phyloP scores from a whole-genome alignment of 768 basidiomycete genomes.

The Trichaptum fuscoviolaceum region DNA sequence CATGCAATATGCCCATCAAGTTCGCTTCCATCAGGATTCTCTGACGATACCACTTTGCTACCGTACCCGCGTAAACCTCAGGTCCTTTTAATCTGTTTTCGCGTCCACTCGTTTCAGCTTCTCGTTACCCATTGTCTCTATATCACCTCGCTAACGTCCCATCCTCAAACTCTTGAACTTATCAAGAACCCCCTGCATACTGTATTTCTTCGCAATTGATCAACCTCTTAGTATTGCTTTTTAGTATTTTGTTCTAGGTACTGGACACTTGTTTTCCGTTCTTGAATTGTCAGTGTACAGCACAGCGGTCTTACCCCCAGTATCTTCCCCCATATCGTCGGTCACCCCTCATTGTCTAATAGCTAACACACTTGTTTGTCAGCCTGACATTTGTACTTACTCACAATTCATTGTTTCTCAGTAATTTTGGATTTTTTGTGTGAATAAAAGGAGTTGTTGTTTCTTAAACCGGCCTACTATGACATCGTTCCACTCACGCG shows the following conservation, averaged over 20 bases:
- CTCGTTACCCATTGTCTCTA: neutral
- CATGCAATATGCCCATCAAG: neutral
- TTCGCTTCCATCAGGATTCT: neutral
- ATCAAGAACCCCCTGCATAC: neutral
- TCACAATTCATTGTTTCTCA: conserved; percentile 1
- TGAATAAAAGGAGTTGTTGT: conserved; percentile 1
- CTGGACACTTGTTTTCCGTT: conserved; percentile 1
- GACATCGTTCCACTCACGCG: neutral
- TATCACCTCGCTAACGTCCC: neutral
- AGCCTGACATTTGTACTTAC: neutral
- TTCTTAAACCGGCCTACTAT: neutral
- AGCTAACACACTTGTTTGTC: neutral
- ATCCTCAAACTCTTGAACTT: neutral
- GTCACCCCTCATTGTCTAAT: conserved; percentile 1
- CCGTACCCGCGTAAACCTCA: neutral
- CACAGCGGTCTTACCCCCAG: neutral
- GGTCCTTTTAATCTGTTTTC: conserved; percentile 1
- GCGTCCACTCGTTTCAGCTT: neutral
- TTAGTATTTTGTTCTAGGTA: conserved; percentile 1
- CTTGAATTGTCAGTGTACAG: conserved; percentile 1
- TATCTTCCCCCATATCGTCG: neutral
- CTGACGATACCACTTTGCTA: neutral
- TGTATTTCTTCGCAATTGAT: conserved; percentile 1
- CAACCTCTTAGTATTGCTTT: conserved; percentile 1
- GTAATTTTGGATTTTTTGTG: conserved; percentile 1